Evolutionary conservation across 2,329 filamentous ascomycete species (phyloP).

Genomic region (Ambrosiella beaveri): DNA sequence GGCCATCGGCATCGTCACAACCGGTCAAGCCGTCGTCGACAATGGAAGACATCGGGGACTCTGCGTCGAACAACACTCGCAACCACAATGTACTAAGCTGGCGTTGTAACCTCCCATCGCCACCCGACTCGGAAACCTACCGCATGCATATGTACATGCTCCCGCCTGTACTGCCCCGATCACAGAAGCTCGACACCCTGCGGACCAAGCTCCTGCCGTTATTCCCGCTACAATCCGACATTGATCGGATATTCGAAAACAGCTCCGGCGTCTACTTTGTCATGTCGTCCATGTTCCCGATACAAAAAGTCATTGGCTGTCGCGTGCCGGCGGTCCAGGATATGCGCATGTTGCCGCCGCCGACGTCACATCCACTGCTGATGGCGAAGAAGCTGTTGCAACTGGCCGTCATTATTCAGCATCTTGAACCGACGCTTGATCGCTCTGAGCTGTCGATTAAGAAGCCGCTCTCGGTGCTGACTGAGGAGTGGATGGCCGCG

Average conservation of each 20-base stretch:
- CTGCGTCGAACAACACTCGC: background rate
- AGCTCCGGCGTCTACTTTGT: constrained; percentile 19
- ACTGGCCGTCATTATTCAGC: constrained; percentile 29
- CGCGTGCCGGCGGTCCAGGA: constrained; percentile 15
- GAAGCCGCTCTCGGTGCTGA: constrained; percentile 16
- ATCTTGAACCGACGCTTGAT: constrained; percentile 22
- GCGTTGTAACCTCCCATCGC: constrained; percentile 8
- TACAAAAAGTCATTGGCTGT: constrained; percentile 18
- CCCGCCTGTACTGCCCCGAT: constrained; percentile 4
- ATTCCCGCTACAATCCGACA: constrained; percentile 21
- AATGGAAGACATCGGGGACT: background rate
- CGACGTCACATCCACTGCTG: constrained; percentile 29
- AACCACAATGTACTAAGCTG: constrained; percentile 6
- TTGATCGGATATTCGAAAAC: constrained; percentile 19
- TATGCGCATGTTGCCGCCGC: constrained; percentile 22
- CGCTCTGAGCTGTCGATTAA: constrained; percentile 17
- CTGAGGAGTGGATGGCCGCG: constrained; percentile 19
- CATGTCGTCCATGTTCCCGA: constrained; percentile 18
- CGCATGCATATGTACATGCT: background rate
- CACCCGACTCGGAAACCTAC: constrained; percentile 1
- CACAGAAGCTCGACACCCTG: constrained; percentile 11
- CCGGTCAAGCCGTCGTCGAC: background rate
- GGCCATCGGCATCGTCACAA: background rate
- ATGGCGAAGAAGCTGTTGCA: constrained; percentile 31
- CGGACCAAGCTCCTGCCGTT: constrained; percentile 15